Percentiles rank a stretch among this genome's conserved stretches.
These are phyloP conservation scores for Fusarium metavorans DNA, from an alignment of 2,329 filamentous ascomycete genomes.

Conservation along the genomic window DNA sequence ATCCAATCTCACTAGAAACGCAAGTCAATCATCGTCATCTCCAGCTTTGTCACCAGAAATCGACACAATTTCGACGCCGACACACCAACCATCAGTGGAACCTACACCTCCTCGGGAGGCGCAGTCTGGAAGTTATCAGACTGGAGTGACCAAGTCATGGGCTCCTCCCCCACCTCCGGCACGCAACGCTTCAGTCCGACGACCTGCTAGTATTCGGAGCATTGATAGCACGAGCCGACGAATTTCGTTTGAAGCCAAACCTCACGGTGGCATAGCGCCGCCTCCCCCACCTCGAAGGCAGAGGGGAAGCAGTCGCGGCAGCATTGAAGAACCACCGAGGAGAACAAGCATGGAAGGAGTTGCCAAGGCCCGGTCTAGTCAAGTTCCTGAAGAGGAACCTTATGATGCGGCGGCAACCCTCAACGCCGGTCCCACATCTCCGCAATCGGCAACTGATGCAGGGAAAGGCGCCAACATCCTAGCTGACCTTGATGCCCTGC, in stretches of 20 bases:
- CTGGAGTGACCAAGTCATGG: constrained; percentile 28
- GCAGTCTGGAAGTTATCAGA: constrained; percentile 24
- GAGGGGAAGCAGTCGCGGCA: constrained; percentile 60
- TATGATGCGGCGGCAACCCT: constrained; percentile 5
- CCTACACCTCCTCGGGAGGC: constrained; percentile 21
- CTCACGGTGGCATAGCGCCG: constrained; percentile 46
- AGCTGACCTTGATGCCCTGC: constrained; percentile 77
- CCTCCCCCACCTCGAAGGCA: constrained; percentile 65
- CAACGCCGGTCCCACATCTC: constrained; percentile 31
- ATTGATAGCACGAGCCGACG: constrained; percentile 52
- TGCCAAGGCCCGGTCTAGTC: constrained; percentile 29
- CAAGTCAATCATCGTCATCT: constrained; percentile 33
- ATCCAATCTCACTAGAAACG: constrained; percentile 52
- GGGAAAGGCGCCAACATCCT: constrained; percentile 70
- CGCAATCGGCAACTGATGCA: constrained; percentile 32
- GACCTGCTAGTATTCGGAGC: constrained; percentile 58
- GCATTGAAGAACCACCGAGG: constrained; percentile 51
- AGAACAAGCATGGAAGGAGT: constrained; percentile 51
- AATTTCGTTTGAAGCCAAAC: constrained; percentile 45
- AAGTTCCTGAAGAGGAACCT: constrained; percentile 32
- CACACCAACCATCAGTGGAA: constrained; percentile 23
- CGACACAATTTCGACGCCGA: constrained; percentile 23
- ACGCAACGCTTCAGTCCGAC: constrained; percentile 57
- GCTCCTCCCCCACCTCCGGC: constrained; percentile 60
- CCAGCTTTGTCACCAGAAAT: constrained; percentile 35